These are phyloP conservation scores for Colletotrichum ledebouriae DNA, from an alignment of 2,329 filamentous ascomycete species.

Conservation along the genomic window DNA sequence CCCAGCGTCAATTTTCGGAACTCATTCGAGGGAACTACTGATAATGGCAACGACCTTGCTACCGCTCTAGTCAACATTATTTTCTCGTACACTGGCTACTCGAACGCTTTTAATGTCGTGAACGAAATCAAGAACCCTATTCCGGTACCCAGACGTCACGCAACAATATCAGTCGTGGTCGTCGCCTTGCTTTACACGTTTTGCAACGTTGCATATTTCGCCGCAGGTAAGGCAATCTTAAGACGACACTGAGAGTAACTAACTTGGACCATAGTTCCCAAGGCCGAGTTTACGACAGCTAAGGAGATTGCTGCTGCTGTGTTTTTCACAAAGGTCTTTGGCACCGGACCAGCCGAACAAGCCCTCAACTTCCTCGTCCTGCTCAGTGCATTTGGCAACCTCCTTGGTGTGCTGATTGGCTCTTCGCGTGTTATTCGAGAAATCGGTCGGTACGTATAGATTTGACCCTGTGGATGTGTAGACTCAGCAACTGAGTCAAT, in stretches of 20 bases:
- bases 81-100: conserved; percentile 69
- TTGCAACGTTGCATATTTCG: conserved; percentile 72
- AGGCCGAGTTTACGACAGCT: conserved; percentile 63
- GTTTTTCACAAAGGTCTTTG: conserved; percentile 72
- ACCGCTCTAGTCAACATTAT: conserved; percentile 70
- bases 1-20: conserved; percentile 53
- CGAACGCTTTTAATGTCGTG: conserved; percentile 72
- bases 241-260: neutral
- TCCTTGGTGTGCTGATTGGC: conserved; percentile 68
- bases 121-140: conserved; percentile 74
- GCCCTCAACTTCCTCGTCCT: conserved; percentile 70
- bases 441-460: conserved; percentile 60
- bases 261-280: conserved; percentile 55
- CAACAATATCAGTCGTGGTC: conserved; percentile 62
- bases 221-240: conserved; percentile 45
- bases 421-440: conserved; percentile 70
- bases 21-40: conserved; percentile 52
- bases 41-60: conserved; percentile 54
- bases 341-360: conserved; percentile 60
- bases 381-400: conserved; percentile 70
- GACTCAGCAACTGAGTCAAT: neutral
- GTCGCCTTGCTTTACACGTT: conserved; percentile 69
- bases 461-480: no score
- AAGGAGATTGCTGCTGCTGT: conserved; percentile 67
- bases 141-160: conserved; percentile 65